Evolutionary conservation across 345 rosid genomes (phyloP), one percentile per base, ranked within the genome.

Genomic region (Adansonia digitata): DNA sequence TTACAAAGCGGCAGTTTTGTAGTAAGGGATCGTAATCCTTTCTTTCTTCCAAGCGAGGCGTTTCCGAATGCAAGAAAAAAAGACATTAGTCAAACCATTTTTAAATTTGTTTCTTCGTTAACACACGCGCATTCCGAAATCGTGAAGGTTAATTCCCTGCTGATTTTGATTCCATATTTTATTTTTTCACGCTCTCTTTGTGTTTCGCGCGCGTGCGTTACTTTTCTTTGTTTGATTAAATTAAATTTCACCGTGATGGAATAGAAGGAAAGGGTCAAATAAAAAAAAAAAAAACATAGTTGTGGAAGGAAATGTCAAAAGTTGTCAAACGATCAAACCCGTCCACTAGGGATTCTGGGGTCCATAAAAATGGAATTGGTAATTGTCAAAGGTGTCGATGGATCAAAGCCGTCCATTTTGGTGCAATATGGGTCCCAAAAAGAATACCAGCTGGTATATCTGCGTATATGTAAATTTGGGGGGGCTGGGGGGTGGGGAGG

Each of bases 21-120:
- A n/a, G n/a, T n/a, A n/a, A n/a, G n/a, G n/a, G n/a, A n/a, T n/a
- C n/a, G n/a, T n/a, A n/a, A n/a, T n/a, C n/a, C n/a, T n/a, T n/a
- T n/a, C n/a, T n/a, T n/a, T n/a, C n/a, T n/a, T n/a, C n/a, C n/a
- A n/a, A n/a, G n/a, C n/a, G n/a, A n/a, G n/a, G n/a, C n/a, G n/a
- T n/a, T n/a, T n/a, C n/a, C n/a, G n/a, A n/a, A n/a, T n/a, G n/a
- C n/a, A n/a, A n/a, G n/a, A n/a, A n/a, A n/a, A n/a, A n/a, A n/a
- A n/a, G n/a, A n/a, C n/a, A n/a, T n/a, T 4, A 77, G 89, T 86
- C 87, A 82, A 80, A 75, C 80, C 70, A 63, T 76, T 66, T 53
- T 29, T 43, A 66, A 49, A 22, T 24, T 63, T 22, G n/a, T 13
- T 17, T 15, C 7, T 52, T 2, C 13, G 29, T 1, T 52, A 53